Evolutionary conservation across 1,284 basidiomycete species (phyloP), one percentile per base, ranked within the genome.

Genomic region (Cutaneotrichosporon dermatis): DNA sequence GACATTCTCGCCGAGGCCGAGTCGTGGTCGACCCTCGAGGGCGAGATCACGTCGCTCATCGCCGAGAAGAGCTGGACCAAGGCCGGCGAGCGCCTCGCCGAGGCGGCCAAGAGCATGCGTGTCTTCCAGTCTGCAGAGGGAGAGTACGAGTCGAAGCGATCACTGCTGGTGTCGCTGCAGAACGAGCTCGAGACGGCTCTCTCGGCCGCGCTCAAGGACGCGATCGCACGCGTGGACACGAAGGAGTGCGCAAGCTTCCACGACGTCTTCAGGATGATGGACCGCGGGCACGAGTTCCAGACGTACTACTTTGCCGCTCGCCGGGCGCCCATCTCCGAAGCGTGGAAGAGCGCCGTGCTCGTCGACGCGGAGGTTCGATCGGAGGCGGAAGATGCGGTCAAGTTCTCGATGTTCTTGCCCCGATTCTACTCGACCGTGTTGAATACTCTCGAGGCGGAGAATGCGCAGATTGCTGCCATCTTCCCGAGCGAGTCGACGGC

Each of bases 181-280:
- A 96, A 97, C 72, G 89, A 94, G 74, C 84, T 97, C 43, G 93
- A 97, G 79, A 89, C 90, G 1, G 86, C 88, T 2, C 82, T 95
- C 49, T 91, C 89, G 67, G 87, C 90, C 9, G 89, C 90, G 1
- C 81, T 97, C 57, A 87, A 91, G 36, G 86, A 88, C 41, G 88
- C 89, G 2, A 88, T 94, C 72, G 87, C 85, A 60, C 81, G 83
- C 4, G 84, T 86, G 63, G 90, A 95, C 73, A 82, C 88, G 45
- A 60, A 64, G 25, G 63, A 59, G 9, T 66, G 66, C 39, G 66
- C 65, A 3, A 61, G 55, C 55, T 92, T 91, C 76, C 92, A 88
- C 72, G 81, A 83, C 25, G 92, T 96, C 54, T 97, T 96, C 76
- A 84, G 84, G 61, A 85, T 89, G 70, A 96, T 97, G 62, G 89